A percentile compares a stretch with the other conserved stretches of the same genome.
Evolutionary conservation across 139 green algal species (phyloP).

Genomic region (Micractinium conductrix): DNA sequence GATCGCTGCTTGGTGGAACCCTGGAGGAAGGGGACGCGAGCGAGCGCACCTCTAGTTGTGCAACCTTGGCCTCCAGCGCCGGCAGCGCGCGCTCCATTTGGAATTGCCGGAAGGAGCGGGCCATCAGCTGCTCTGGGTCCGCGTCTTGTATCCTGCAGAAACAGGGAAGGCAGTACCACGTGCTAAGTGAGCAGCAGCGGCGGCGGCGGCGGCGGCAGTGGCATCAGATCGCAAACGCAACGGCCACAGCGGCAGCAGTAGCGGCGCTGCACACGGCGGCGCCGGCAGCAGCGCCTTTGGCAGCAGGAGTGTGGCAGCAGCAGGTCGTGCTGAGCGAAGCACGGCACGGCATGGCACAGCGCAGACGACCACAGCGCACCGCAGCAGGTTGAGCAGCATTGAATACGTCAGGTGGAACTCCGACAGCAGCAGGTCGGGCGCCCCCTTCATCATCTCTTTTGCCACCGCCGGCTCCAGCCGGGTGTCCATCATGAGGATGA

Average conservation of each 20-base stretch:
- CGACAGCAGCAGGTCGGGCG: conserved; percentile 76
- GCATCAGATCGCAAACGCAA: too few species aligned
- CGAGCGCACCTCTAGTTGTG: conserved; percentile 57
- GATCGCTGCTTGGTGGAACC: too few species aligned
- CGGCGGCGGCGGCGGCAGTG: too few species aligned
- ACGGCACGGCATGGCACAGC: not conserved
- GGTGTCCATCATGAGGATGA: conserved; percentile 89
- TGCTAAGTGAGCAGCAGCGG: too few species aligned
- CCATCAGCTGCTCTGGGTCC: conserved; percentile 65
- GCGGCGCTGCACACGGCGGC: not conserved
- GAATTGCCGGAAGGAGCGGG: conserved; percentile 64
- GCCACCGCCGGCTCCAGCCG: conserved; percentile 82
- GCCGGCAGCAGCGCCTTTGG: not conserved
- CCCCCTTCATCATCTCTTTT: conserved; percentile 58
- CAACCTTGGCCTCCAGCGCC: conserved; percentile 52
- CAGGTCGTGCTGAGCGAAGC: too few species aligned
- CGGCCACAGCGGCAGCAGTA: too few species aligned
- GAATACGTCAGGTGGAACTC: conserved; percentile 83
- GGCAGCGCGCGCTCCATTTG: conserved; percentile 73
- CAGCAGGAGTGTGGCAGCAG: conserved; percentile 41
- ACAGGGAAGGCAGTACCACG: too few species aligned
- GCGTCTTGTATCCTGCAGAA: conserved; percentile 23
- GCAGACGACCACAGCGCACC: conserved; percentile 26
- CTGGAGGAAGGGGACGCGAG: too few species aligned
- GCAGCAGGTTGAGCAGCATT: conserved; percentile 86